Evolutionary conservation across 306 rosid genomes (phyloP), one percentile per base, ranked within the genome.

Genomic region (Vachellia pachyceras): DNA sequence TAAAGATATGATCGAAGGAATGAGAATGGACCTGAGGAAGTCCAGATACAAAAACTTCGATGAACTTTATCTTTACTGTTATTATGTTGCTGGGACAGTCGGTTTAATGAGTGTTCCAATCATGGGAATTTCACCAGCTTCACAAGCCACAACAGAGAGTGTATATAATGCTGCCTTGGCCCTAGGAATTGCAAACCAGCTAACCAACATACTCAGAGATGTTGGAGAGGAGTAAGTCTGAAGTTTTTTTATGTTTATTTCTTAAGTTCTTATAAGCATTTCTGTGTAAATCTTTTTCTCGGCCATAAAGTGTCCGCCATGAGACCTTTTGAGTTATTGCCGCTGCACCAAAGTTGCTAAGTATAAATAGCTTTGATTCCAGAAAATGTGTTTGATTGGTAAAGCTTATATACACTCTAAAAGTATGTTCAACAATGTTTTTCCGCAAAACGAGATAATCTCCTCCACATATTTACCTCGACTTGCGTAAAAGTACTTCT

Each of bases 51-150:
- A 82, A 76, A 86, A 35, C 73, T 89, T 89, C 47, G 90, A 89
- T 46, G 90, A 89, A 61, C 77, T 89, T 55, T 89, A 89, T 84
- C 92, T 86, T 39, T 89, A 89, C 36, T 89, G 92, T 78, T 89
- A 89, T 76, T 89, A 86, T 78, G 90, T 86, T 78, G 92, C 92
- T 42, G 92, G 92, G 45, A 89, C 92, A 4, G 92, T 89, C 11
- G 92, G 90, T 44, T 78, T 89, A 42, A 86, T 89, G 90, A 89
- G 92, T 72, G 90, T 89, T 80, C 92, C 90, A 35, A 41, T 89
- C 74, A 89, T 89, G 92, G 92, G 90, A 33, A 89, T 89, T 78
- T 85, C 92, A 6, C 82, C 82, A 6, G 39, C 75, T 68, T 86
- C 92, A 5, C 81, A 80, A 46, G 88, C 86, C 46, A 66, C 89